Conservation (phyloP, 2,329 filamentous ascomycete genomes). For the Epichloe amarillans region DNA sequence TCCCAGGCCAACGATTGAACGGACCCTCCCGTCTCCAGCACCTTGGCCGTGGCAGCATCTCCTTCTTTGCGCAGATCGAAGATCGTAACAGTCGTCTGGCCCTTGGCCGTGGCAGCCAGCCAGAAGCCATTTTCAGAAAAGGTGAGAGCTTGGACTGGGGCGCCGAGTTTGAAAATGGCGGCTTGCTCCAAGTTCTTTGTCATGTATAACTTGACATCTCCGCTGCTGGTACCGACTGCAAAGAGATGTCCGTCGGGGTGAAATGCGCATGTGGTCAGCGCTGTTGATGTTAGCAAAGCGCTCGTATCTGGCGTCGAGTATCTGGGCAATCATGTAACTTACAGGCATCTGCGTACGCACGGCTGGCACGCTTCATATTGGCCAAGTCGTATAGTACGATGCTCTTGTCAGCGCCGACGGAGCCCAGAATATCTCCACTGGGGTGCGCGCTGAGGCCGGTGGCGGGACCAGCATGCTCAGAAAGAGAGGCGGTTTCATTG, state of each 20-base stretch:
- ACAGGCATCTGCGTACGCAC: conserved; percentile 71
- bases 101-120: conserved; percentile 72
- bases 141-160: conserved; percentile 59
- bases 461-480: conserved; percentile 71
- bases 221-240: conserved; percentile 66
- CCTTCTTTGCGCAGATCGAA: conserved; percentile 91
- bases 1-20: conserved; percentile 76
- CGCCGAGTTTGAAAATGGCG: conserved; percentile 56
- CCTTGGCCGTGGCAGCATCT: conserved; percentile 66
- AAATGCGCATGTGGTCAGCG: conserved; percentile 67
- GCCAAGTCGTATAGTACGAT: conserved; percentile 78
- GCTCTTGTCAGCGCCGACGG: conserved; percentile 82
- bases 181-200: conserved; percentile 66
- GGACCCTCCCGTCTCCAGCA: conserved; percentile 71
- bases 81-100: conserved; percentile 65
- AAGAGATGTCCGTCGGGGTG: conserved; percentile 95
- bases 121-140: conserved; percentile 98
- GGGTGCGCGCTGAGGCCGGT: conserved; percentile 73
- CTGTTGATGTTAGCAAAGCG: conserved; percentile 25
- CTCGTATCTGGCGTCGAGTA: not conserved
- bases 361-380: conserved; percentile 54
- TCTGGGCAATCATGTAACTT: conserved; percentile 24
- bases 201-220: conserved; percentile 80
- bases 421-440: conserved; percentile 68
- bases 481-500: conserved; percentile 53